Conservation (phyloP, 164 flowering plant genomes). For the Houttuynia cordata region DNA sequence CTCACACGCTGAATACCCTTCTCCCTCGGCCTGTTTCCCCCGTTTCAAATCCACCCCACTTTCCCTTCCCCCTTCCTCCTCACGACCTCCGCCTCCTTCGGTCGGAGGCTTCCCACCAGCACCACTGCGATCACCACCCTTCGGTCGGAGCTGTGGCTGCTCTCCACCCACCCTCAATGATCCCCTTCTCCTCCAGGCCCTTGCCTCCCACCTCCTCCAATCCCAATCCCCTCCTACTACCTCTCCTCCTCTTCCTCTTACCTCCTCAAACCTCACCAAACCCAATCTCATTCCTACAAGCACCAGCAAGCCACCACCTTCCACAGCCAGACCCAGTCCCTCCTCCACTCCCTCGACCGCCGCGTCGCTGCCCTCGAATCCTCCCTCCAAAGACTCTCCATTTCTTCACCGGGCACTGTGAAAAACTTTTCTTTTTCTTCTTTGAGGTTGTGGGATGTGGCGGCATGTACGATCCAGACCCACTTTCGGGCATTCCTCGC, state of each 20-base stretch:
- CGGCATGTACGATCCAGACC: constrained; percentile 73
- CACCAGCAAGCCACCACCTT: constrained; percentile 6
- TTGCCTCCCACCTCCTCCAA: constrained; percentile 31
- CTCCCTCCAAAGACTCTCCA: constrained; percentile 4
- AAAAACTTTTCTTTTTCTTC: constrained; percentile 6
- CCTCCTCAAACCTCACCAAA: constrained; percentile 7
- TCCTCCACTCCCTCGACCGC: constrained; percentile 44
- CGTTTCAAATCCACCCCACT: no score
- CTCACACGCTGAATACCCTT: no score
- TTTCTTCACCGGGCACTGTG: no score
- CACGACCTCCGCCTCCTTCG: no score
- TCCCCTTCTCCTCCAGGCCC: constrained; percentile 30
- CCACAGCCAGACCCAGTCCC: constrained; percentile 12
- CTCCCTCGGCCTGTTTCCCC: no score
- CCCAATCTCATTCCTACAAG: neutral
- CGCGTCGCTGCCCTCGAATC: constrained; percentile 16
- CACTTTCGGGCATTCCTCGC: constrained; percentile 70
- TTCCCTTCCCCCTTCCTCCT: no score
- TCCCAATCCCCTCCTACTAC: constrained; percentile 9
- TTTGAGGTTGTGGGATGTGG: constrained; percentile 42
- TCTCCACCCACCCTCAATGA: constrained; percentile 15
- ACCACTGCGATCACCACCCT: no score
- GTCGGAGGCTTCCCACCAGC: no score
- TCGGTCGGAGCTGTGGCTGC: constrained; percentile 4
- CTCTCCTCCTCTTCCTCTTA: constrained; percentile 7